These are phyloP conservation scores for Clonostachys chloroleuca DNA, from an alignment of 2,329 filamentous ascomycete species.

Conservation along the genomic window DNA sequence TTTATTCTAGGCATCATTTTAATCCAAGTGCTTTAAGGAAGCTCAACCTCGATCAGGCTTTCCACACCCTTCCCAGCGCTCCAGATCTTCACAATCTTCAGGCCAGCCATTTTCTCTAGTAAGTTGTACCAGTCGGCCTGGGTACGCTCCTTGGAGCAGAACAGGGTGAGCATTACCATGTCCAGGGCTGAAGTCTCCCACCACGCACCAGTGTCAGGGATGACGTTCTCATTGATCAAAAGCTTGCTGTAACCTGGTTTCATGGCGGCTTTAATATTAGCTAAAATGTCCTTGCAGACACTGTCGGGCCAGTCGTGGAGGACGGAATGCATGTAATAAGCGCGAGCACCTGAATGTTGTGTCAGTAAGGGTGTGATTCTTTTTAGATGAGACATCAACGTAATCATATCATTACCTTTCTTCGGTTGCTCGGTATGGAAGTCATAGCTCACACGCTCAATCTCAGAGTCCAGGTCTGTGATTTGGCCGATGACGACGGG, in stretches of 20 bases:
- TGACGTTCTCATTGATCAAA: constrained; percentile 23
- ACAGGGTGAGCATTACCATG: constrained; percentile 19
- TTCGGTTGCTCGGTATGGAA: constrained; percentile 40
- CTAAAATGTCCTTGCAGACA: constrained; percentile 21
- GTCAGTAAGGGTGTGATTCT: not conserved
- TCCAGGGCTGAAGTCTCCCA: constrained; percentile 18
- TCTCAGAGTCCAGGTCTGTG: constrained; percentile 14
- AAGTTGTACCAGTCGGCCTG: constrained; percentile 8
- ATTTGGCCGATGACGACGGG: constrained; percentile 28
- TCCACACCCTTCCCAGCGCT: constrained; percentile 1
- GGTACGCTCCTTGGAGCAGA: constrained; percentile 10
- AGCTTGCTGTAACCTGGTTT: constrained; percentile 23
- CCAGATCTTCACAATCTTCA: constrained; percentile 13
- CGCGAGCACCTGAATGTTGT: constrained; percentile 20
- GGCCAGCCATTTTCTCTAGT: constrained; percentile 4
- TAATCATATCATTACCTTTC: constrained; percentile 19
- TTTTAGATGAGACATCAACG: not conserved
- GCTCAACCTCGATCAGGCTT: constrained; percentile 12
- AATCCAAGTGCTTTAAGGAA: not conserved
- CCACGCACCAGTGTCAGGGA: constrained; percentile 18
- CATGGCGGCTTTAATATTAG: constrained; percentile 18
- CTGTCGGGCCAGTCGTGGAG: constrained; percentile 33
- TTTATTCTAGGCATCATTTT: too few relatives aligned
- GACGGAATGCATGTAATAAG: constrained; percentile 33
- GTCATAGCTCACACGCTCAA: constrained; percentile 33